Percentiles rank a stretch among this genome's conserved stretches.
These are phyloP conservation scores for Erythrophleum ivorense DNA, from an alignment of 331 rosid species.

Conservation along the genomic window DNA sequence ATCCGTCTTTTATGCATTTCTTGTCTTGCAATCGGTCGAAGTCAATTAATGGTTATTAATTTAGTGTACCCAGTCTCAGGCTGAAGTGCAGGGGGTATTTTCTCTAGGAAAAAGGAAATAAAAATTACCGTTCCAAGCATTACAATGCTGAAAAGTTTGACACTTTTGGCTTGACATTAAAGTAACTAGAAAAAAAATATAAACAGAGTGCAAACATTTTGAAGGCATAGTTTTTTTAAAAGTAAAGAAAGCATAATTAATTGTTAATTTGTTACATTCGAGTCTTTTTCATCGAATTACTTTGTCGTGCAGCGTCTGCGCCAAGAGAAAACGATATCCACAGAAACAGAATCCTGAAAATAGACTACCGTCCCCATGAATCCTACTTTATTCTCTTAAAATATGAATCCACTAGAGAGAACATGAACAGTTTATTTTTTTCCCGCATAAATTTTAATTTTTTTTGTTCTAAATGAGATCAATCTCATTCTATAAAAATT, in stretches of 20 bases:
- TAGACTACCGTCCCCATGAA: constrained; percentile 27
- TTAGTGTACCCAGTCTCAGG: not conserved
- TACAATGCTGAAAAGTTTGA: not conserved
- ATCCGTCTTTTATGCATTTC: not conserved
- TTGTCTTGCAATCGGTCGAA: not conserved
- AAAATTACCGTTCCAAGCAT: not conserved
- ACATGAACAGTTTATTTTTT: too few species aligned
- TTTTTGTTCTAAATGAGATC: too few species aligned
- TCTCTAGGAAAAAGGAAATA: not conserved
- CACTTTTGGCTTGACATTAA: not conserved
- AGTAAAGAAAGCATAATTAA: not conserved
- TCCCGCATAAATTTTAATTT: too few species aligned
- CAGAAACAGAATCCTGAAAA: not conserved
- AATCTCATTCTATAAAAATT: too few species aligned
- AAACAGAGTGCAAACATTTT: not conserved
- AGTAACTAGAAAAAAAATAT: not conserved
- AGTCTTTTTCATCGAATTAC: not conserved
- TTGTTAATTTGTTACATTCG: not conserved
- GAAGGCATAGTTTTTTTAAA: not conserved
- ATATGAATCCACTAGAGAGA: too few species aligned
- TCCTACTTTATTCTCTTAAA: not conserved
- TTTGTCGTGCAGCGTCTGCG: not conserved
- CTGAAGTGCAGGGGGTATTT: not conserved
- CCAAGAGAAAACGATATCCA: not conserved
- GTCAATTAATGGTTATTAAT: not conserved